Conservation (phyloP, 176 grass and related monocot species). For the Tillandsia fasciculata region DNA sequence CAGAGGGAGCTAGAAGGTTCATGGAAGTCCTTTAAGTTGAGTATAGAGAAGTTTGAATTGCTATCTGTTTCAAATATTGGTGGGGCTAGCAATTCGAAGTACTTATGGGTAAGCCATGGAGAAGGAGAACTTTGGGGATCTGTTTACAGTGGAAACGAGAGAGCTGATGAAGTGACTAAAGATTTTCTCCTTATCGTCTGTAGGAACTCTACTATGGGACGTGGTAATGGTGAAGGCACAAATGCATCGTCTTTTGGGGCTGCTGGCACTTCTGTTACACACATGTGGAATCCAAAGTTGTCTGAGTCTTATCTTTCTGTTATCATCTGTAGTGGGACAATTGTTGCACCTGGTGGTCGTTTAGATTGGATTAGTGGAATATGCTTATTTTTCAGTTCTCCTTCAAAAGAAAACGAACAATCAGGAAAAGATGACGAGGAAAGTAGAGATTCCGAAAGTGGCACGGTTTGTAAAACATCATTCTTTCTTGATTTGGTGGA, state of each 20-base stretch:
- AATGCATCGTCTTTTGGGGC: slow-evolving; percentile 66
- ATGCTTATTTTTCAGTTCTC: slow-evolving; percentile 51
- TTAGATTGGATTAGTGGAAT: slow-evolving; percentile 87
- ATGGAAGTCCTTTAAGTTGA: slow-evolving; percentile 65
- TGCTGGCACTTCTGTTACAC: slow-evolving; percentile 64
- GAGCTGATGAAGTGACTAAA: slow-evolving; percentile 38
- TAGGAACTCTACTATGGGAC: slow-evolving; percentile 47
- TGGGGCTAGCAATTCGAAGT: slow-evolving; percentile 40
- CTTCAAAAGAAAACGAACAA: slow-evolving; percentile 36
- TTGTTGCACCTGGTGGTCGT: slow-evolving; percentile 85
- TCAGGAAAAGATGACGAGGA: slow-evolving; percentile 23
- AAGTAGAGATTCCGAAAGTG: slow-evolving; percentile 21
- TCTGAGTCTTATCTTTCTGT: slow-evolving; percentile 67
- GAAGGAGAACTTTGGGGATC: slow-evolving; percentile 82
- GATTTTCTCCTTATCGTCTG: slow-evolving; percentile 66
- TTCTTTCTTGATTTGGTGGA: slow-evolving; percentile 89
- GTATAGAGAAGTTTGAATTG: slow-evolving; percentile 58
- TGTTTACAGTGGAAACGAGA: slow-evolving; percentile 27
- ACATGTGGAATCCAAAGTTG: slow-evolving; percentile 62
- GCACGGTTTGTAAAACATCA: slow-evolving; percentile 28
- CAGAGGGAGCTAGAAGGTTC: slow-evolving; percentile 77
- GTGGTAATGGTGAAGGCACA: slow-evolving; percentile 82
- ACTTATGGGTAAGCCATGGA: slow-evolving; percentile 70
- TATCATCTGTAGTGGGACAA: slow-evolving; percentile 55
- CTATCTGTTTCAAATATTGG: slow-evolving; percentile 71